These are phyloP conservation scores for Umbellularia californica DNA, from an alignment of 164 flowering plant genomes.

Conservation along the genomic window DNA sequence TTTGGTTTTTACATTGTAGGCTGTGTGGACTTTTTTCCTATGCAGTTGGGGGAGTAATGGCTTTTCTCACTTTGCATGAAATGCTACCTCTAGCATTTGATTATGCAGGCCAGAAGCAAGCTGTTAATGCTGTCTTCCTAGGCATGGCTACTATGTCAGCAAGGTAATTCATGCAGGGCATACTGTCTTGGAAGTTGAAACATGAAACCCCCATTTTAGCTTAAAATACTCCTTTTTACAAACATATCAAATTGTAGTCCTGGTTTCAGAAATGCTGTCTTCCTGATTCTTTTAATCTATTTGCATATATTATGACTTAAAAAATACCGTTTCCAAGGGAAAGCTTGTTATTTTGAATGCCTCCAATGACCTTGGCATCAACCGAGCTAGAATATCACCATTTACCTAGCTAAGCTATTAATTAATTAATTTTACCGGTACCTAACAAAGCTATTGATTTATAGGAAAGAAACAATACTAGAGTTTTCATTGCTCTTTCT, in stretches of 20 bases:
- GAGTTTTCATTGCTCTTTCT: too few relatives aligned
- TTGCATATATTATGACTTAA: neutral
- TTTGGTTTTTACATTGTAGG: neutral
- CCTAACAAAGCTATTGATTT: neutral
- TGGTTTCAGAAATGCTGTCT: neutral
- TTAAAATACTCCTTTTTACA: too few relatives aligned
- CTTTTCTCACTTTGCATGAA: constrained; percentile 92
- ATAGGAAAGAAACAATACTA: neutral
- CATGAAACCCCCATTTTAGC: too few relatives aligned
- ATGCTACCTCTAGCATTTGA: constrained; percentile 96
- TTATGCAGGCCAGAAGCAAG: constrained; percentile 93
- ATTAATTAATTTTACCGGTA: too few relatives aligned
- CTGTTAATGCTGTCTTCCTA: constrained; percentile 87
- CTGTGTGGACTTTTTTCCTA: neutral
- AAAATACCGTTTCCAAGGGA: neutral
- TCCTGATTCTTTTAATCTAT: neutral
- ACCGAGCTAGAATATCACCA: neutral
- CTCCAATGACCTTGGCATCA: neutral
- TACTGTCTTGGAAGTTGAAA: neutral
- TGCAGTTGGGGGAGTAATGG: constrained; percentile 98
- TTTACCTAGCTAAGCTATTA: neutral
- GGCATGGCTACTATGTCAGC: constrained; percentile 99
- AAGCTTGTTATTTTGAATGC: neutral
- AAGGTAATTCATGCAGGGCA: constrained; percentile 44
- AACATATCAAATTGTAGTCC: neutral